Evolutionary conservation across 495 filamentous ascomycete genomes (phyloP).

Genomic region (Penicillium macrosclerotiorum): DNA sequence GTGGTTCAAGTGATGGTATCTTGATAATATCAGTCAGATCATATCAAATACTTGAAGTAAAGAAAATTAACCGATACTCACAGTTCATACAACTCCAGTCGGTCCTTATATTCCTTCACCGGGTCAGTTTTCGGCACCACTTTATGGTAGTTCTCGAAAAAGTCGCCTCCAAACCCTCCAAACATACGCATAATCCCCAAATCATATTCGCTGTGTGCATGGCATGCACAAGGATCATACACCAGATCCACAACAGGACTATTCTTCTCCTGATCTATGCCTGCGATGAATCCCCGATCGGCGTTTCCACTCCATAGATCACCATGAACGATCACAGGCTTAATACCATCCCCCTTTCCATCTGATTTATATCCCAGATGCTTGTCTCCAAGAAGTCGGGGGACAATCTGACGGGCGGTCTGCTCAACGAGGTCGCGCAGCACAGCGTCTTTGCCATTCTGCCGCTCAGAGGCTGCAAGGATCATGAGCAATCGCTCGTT

Average conservation of each 20-base stretch:
- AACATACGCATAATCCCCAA: slow-evolving; percentile 95
- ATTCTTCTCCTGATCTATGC: slow-evolving; percentile 37
- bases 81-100: slow-evolving; percentile 78
- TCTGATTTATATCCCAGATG: slow-evolving; percentile 56
- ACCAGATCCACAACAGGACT: slow-evolving; percentile 76
- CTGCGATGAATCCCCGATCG: slow-evolving; percentile 61
- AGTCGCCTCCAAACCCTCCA: slow-evolving; percentile 74
- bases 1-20: slow-evolving; percentile 90
- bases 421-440: slow-evolving; percentile 61
- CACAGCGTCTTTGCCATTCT: slow-evolving; percentile 62
- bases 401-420: slow-evolving; percentile 63
- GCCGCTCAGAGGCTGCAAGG: slow-evolving; percentile 50
- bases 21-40: slow-evolving; percentile 33
- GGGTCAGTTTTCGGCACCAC: slow-evolving; percentile 78
- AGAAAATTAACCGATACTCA: slow-evolving; percentile 44
- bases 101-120: slow-evolving; percentile 78
- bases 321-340: slow-evolving; percentile 81
- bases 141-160: slow-evolving; percentile 74
- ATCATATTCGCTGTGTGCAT: slow-evolving; percentile 88
- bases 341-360: slow-evolving; percentile 48
- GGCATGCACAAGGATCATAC: slow-evolving; percentile 76
- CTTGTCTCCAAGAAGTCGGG: slow-evolving; percentile 63
- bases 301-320: slow-evolving; percentile 91
- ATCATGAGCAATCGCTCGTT: slow-evolving; percentile 69
- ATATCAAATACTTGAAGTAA: too few species aligned